Conservation (phyloP, 192 early-diverging fungal species). For the Podila horticola region DNA sequence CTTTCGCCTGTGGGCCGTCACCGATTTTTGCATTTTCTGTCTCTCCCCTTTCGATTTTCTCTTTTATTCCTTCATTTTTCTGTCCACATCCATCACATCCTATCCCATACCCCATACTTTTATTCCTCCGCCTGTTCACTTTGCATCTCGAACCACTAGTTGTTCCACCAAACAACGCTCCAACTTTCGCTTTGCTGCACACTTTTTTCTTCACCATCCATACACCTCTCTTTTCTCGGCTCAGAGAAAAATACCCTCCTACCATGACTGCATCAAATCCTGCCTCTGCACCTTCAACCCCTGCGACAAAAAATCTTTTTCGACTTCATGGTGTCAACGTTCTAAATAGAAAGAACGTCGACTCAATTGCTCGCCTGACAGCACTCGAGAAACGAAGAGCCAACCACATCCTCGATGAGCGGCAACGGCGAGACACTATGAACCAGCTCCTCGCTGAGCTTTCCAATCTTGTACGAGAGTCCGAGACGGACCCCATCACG, state of each 20-base stretch:
- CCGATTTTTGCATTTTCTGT: background rate
- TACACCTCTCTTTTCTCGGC: no score
- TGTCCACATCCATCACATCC: background rate
- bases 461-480: conserved; percentile 35
- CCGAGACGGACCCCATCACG: conserved; percentile 6
- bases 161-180: no score
- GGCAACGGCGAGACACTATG: conserved; percentile 48
- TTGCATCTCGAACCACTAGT: no score
- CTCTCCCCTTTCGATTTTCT: background rate
- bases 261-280: conserved; percentile 3
- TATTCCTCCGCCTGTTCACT: background rate
- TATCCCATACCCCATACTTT: background rate
- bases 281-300: background rate
- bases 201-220: no score
- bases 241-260: no score
- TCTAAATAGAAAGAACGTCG: conserved; percentile 47
- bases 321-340: conserved; percentile 46
- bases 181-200: no score
- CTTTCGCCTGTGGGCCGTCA: no score
- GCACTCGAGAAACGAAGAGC: conserved; percentile 40
- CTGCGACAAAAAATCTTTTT: conserved; percentile 38
- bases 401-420: conserved; percentile 45
- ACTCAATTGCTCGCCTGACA: conserved; percentile 47
- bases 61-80: background rate
- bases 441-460: conserved; percentile 46